Conservation (phyloP, 169 alveolate species). For the Plasmodium gonderi region DNA sequence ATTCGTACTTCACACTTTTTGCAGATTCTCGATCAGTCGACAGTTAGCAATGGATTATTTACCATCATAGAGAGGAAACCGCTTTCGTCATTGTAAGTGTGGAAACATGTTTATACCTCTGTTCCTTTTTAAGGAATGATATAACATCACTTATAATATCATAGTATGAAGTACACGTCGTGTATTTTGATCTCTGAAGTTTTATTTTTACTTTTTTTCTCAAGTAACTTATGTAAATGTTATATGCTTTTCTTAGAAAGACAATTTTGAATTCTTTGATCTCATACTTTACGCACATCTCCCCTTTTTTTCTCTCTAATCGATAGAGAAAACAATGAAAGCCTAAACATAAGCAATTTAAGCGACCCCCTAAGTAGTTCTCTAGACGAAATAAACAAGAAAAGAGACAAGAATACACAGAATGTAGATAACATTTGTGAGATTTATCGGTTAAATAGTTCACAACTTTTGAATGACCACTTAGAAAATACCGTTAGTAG, state of each 20-base stretch:
- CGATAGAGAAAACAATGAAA: conserved; percentile 44
- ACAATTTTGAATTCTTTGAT: background rate
- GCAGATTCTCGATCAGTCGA: conserved; percentile 61
- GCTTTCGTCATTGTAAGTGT: conserved; percentile 58
- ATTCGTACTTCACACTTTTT: background rate
- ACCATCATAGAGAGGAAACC: conserved; percentile 72
- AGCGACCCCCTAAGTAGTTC: conserved; percentile 34
- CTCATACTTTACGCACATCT: background rate
- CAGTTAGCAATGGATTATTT: conserved; percentile 54
- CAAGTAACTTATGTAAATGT: too few species aligned
- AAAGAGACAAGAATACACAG: conserved; percentile 14
- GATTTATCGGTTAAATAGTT: conserved; percentile 41
- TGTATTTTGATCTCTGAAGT: too few species aligned
- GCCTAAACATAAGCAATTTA: conserved; percentile 27
- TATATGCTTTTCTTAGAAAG: too few species aligned
- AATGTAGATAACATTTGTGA: conserved; percentile 40
- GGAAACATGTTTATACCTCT: too few species aligned
- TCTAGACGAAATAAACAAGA: background rate
- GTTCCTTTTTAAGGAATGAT: too few species aligned
- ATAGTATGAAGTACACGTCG: too few species aligned
- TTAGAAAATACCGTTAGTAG: conserved; percentile 45
- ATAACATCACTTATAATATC: too few species aligned
- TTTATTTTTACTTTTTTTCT: too few species aligned
- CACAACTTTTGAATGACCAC: conserved; percentile 39
- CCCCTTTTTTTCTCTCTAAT: background rate